Evolutionary conservation across 2,329 filamentous ascomycete species (phyloP).

Genomic region (Cercospora sojina): DNA sequence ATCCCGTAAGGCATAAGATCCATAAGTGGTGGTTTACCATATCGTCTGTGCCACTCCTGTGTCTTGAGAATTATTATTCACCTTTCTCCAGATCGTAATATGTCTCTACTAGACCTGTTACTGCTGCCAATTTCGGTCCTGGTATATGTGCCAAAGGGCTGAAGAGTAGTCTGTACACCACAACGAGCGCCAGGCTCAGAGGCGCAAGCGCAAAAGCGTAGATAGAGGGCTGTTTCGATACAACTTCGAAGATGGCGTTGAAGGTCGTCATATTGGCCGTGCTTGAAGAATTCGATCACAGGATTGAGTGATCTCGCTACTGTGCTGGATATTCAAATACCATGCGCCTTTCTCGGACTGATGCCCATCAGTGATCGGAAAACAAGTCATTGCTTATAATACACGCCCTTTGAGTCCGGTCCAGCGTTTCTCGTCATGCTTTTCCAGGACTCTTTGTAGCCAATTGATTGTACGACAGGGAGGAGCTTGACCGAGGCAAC

Average conservation of each 20-base stretch:
- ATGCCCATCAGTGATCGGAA: background rate
- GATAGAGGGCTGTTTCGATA: background rate
- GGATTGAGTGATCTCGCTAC: background rate
- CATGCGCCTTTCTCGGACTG: background rate
- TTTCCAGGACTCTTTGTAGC: background rate
- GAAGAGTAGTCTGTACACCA: conserved; percentile 29
- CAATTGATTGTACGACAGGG: background rate
- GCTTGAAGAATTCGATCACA: background rate
- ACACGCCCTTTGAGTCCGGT: background rate
- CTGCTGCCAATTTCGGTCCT: conserved; percentile 39
- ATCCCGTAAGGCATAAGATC: background rate
- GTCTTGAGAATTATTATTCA: conserved; percentile 18
- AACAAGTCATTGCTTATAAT: background rate
- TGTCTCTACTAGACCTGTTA: conserved; percentile 27
- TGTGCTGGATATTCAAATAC: background rate
- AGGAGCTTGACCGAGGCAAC: background rate
- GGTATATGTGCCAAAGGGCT: conserved; percentile 39
- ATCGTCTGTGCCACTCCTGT: conserved; percentile 9
- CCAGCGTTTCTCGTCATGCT: background rate
- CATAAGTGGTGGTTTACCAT: background rate
- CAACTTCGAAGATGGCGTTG: background rate
- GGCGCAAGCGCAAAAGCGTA: background rate
- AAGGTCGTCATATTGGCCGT: background rate
- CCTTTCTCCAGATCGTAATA: conserved; percentile 19
- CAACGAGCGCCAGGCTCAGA: background rate